Percentiles rank a stretch among this genome's conserved stretches.
These are phyloP conservation scores for Eutrema yunnanense DNA, from an alignment of 345 rosid species.

Conservation along the genomic window DNA sequence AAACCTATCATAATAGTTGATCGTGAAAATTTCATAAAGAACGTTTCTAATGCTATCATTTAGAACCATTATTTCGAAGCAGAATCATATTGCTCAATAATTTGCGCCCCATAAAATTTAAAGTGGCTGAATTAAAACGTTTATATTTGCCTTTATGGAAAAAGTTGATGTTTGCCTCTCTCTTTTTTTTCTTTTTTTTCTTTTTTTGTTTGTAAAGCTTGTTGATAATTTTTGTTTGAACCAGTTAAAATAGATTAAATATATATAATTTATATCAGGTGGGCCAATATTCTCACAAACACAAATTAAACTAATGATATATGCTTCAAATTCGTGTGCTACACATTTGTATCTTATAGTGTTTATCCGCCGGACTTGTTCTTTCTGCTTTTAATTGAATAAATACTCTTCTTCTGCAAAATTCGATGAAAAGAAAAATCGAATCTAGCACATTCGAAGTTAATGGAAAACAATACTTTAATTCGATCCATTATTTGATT, in stretches of 20 bases:
- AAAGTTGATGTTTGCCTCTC: background rate
- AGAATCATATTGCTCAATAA: slow-evolving; percentile 1
- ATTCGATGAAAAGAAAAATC: slow-evolving; percentile 1
- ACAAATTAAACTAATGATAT: slow-evolving; percentile 11
- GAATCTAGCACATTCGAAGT: slow-evolving; percentile 20
- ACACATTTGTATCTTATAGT: slow-evolving; percentile 16
- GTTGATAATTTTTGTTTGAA: background rate
- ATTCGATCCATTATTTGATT: slow-evolving; percentile 14
- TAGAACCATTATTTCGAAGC: slow-evolving; percentile 4
- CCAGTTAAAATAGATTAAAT: background rate
- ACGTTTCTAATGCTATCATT: background rate
- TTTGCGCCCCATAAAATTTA: slow-evolving; percentile 5
- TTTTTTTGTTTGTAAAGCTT: background rate
- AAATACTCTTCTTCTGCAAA: slow-evolving; percentile 6
- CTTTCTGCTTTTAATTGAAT: slow-evolving; percentile 23
- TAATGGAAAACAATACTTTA: slow-evolving; percentile 20
- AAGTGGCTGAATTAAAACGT: slow-evolving; percentile 19
- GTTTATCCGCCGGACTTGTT: slow-evolving; percentile 21
- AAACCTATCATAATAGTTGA: background rate
- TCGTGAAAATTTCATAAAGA: too few relatives aligned
- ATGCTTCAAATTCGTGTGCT: slow-evolving; percentile 23
- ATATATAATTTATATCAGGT: background rate
- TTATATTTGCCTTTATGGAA: background rate
- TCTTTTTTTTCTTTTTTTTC: background rate
- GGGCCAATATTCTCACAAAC: slow-evolving; percentile 13